Percentiles rank a stretch among this genome's conserved stretches.
Evolutionary conservation across 2,329 filamentous ascomycete species (phyloP).

Genomic region (Lizonia empirigonia): DNA sequence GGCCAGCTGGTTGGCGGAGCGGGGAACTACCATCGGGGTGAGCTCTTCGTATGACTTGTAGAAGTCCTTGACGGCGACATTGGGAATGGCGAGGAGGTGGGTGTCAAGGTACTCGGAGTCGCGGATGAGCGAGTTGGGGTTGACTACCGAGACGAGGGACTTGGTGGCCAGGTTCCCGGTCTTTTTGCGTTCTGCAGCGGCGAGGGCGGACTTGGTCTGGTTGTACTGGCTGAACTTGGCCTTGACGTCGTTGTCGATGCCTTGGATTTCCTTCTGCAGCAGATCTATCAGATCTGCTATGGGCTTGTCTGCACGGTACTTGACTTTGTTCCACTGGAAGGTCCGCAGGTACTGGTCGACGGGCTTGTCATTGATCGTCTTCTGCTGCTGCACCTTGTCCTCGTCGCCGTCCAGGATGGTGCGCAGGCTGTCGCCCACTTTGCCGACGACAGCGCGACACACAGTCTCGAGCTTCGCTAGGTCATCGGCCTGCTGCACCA

Average conservation of each 20-base stretch:
- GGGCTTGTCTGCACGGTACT: conserved; percentile 91
- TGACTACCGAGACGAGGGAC: conserved; percentile 86
- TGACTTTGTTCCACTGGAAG: conserved; percentile 97
- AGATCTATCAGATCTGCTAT: conserved; percentile 85
- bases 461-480: conserved; percentile 82
- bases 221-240: conserved; percentile 95
- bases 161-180: conserved; percentile 94
- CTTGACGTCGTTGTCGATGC: conserved; percentile 95
- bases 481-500: conserved; percentile 96
- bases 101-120: conserved; percentile 97
- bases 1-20: conserved; percentile 78
- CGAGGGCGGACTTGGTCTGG: conserved; percentile 82
- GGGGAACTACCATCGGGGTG: conserved; percentile 88
- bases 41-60: conserved; percentile 87
- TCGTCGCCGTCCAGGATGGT: conserved; percentile 84
- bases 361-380: conserved; percentile 95
- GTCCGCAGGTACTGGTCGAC: conserved; percentile 88
- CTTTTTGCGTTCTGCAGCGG: conserved; percentile 82
- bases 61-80: conserved; percentile 82
- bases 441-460: conserved; percentile 82
- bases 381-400: conserved; percentile 81
- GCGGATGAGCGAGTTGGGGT: conserved; percentile 73
- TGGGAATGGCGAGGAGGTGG: conserved; percentile 88
- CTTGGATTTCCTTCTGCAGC: conserved; percentile 89
- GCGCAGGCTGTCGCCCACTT: conserved; percentile 85